phyloP scores from a whole-genome alignment of 2,329 filamentous ascomycete species.

The Colletotrichum simmondsii region DNA sequence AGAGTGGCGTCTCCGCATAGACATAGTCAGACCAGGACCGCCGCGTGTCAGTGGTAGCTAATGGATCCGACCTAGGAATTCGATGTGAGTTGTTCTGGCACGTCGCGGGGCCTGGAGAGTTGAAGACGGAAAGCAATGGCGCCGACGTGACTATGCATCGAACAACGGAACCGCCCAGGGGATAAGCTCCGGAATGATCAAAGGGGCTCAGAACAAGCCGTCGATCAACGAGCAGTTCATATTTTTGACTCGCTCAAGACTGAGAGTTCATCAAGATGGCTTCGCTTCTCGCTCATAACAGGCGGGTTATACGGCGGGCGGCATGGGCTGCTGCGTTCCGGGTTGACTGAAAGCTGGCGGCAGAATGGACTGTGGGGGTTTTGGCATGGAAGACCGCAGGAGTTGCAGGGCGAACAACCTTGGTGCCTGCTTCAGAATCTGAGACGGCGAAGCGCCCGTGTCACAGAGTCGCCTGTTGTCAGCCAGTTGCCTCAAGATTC shows the following conservation, averaged over 20 bases:
- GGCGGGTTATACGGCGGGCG: neutral
- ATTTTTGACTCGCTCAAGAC: neutral
- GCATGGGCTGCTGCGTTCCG: conserved; percentile 4
- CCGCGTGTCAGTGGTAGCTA: neutral
- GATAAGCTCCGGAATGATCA: neutral
- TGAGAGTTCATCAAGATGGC: neutral
- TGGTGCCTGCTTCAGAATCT: conserved; percentile 26
- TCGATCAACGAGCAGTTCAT: neutral
- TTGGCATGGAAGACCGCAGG: conserved; percentile 11
- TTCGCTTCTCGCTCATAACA: neutral
- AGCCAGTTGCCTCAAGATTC: conserved; percentile 16
- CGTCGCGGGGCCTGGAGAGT: neutral
- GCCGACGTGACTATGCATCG: neutral
- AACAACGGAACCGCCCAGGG: neutral
- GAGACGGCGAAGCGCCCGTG: conserved; percentile 30
- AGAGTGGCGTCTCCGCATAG: neutral
- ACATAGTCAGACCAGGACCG: neutral
- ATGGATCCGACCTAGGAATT: neutral
- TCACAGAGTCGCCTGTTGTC: conserved; percentile 13
- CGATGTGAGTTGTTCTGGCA: neutral
- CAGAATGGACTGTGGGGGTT: neutral
- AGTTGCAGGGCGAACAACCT: conserved; percentile 21
- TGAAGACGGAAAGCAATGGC: neutral
- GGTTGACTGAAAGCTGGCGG: neutral
- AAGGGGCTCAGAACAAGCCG: neutral